Evolutionary conservation across 768 basidiomycete genomes (phyloP).

Genomic region (Tulasnella sp.): DNA sequence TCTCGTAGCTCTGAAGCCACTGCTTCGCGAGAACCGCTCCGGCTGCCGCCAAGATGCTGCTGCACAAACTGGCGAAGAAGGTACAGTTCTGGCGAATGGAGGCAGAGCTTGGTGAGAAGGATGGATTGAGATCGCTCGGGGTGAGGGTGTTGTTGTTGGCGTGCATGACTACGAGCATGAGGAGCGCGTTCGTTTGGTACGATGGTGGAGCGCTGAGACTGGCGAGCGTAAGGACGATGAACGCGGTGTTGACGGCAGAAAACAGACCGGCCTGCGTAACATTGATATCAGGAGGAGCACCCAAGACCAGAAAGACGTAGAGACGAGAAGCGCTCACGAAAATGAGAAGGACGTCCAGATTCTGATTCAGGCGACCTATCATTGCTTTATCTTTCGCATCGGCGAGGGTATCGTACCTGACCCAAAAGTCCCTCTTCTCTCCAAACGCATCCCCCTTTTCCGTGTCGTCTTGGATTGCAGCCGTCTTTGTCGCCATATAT

Average conservation of each 20-base stretch:
- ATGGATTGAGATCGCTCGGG: neutral
- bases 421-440: too few species aligned
- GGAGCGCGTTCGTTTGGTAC: neutral
- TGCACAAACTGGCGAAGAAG: neutral
- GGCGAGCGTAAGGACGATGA: neutral
- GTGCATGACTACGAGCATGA: neutral
- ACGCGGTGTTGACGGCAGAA: constrained; percentile 7
- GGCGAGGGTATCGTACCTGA: too few species aligned
- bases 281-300: too few species aligned
- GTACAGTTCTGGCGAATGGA: neutral
- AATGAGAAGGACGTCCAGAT: too few species aligned
- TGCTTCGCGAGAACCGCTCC: neutral
- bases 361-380: too few species aligned
- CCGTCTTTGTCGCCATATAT: too few species aligned
- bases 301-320: too few species aligned
- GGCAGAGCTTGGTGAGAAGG: neutral
- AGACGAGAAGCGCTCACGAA: too few species aligned
- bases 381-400: too few species aligned
- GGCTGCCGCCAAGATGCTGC: neutral
- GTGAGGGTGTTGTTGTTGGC: neutral
- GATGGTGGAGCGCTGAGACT: neutral
- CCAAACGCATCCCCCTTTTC: too few species aligned
- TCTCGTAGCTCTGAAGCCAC: neutral
- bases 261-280: constrained; percentile 1
- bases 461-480: too few species aligned